Conservation (phyloP, 1,284 basidiomycete genomes). For the Chondrostereum purpureum region DNA sequence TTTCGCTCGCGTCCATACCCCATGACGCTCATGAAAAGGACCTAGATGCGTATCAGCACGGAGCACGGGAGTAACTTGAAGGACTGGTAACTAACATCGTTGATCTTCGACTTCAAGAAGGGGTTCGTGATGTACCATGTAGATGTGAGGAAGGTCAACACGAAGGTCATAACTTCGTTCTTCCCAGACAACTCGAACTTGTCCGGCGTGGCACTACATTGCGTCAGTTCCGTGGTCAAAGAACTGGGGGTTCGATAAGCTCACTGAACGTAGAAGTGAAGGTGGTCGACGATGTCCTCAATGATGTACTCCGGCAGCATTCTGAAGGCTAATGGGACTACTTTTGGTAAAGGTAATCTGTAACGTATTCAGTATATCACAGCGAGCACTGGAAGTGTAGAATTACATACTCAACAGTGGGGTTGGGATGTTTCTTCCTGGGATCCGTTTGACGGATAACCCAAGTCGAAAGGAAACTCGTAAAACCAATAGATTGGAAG, state of each 20-base stretch:
- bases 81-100: slow-evolving; percentile 56
- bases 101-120: slow-evolving; percentile 96
- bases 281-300: slow-evolving; percentile 91
- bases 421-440: slow-evolving; percentile 69
- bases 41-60: slow-evolving; percentile 37
- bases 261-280: slow-evolving; percentile 78
- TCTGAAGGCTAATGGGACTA: slow-evolving; percentile 81
- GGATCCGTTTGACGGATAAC: slow-evolving; percentile 91
- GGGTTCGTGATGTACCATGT: slow-evolving; percentile 99
- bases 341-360: slow-evolving; percentile 80
- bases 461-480: slow-evolving; percentile 91
- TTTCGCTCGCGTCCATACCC: slow-evolving; percentile 69
- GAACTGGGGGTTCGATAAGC: slow-evolving; percentile 18
- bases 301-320: slow-evolving; percentile 93
- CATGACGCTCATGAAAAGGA: slow-evolving; percentile 78
- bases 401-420: slow-evolving; percentile 53
- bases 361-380: slow-evolving; percentile 3
- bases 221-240: slow-evolving; percentile 8
- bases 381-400: not conserved
- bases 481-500: slow-evolving; percentile 76
- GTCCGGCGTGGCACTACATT: slow-evolving; percentile 63
- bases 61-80: not conserved
- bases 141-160: slow-evolving; percentile 88
- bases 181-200: slow-evolving; percentile 80
- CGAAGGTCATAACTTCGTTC: slow-evolving; percentile 85